Conservation (phyloP, 2,329 filamentous ascomycete species). For the Xylaria sp. region DNA sequence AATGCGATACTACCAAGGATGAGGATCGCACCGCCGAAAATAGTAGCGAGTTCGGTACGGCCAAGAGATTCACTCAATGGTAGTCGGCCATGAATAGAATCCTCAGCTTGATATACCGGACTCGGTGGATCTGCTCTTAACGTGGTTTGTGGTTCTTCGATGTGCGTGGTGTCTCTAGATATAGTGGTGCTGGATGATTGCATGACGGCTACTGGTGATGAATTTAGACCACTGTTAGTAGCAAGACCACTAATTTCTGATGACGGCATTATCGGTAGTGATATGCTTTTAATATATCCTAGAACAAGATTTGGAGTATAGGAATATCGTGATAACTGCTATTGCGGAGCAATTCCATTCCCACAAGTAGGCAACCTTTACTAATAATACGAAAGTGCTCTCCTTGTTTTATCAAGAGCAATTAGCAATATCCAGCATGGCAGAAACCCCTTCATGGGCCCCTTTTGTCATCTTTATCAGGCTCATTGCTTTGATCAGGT, state of each 20-base stretch:
- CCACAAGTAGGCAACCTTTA: not conserved
- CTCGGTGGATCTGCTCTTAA: not conserved
- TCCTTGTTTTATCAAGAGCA: not conserved
- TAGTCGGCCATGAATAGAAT: not conserved
- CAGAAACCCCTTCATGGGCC: not conserved
- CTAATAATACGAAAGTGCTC: not conserved
- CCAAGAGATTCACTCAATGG: slow-evolving; percentile 14
- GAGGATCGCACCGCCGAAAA: slow-evolving; percentile 2
- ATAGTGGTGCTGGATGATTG: not conserved
- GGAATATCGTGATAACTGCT: not conserved
- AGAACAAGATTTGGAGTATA: not conserved
- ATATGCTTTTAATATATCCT: not conserved
- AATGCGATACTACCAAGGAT: slow-evolving; percentile 2
- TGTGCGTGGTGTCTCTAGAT: not conserved
- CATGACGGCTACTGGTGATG: not conserved
- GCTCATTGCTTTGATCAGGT: not conserved
- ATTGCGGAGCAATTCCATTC: not conserved
- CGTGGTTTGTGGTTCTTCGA: not conserved
- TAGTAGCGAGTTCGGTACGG: not conserved
- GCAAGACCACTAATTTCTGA: not conserved
- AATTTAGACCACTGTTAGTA: too few species aligned
- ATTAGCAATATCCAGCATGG: not conserved
- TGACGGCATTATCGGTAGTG: not conserved
- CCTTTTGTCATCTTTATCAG: not conserved
- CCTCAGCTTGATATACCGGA: not conserved